Percentiles rank a stretch among this genome's conserved stretches.
phyloP scores from a whole-genome alignment of 2,329 filamentous ascomycete genomes.

The Fusarium annulatum region DNA sequence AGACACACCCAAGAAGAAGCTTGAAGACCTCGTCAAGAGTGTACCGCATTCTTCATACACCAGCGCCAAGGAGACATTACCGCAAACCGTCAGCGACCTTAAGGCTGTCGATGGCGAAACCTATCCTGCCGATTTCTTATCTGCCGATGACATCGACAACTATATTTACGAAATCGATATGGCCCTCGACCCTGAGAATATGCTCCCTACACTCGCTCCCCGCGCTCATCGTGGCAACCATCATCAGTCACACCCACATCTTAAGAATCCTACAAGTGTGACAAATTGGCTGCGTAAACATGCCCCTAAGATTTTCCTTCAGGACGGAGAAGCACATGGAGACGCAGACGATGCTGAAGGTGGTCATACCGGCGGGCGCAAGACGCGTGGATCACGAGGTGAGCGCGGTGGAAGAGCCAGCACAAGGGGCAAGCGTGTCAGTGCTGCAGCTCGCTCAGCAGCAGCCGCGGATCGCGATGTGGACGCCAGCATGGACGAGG shows the following conservation, averaged over 20 bases:
- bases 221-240: conserved; percentile 53
- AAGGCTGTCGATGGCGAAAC: conserved; percentile 62
- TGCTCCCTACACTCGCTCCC: conserved; percentile 63
- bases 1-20: conserved; percentile 58
- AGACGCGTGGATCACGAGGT: conserved; percentile 50
- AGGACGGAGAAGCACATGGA: conserved; percentile 67
- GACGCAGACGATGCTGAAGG: conserved; percentile 53
- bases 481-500: conserved; percentile 56
- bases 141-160: conserved; percentile 77
- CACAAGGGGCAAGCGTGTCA: conserved; percentile 52
- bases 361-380: conserved; percentile 48
- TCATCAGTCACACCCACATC: conserved; percentile 54
- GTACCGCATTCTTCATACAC: conserved; percentile 64
- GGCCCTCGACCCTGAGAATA: conserved; percentile 57
- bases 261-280: conserved; percentile 85
- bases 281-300: conserved; percentile 95
- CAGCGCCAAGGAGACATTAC: conserved; percentile 71
- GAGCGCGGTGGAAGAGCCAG: conserved; percentile 54
- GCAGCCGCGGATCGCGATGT: conserved; percentile 44
- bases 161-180: conserved; percentile 75
- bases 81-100: conserved; percentile 64
- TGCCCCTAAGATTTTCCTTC: conserved; percentile 84
- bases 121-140: conserved; percentile 74
- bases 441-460: conserved; percentile 39
- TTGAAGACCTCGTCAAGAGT: conserved; percentile 61